Percentiles rank a stretch among this genome's conserved stretches.
These are phyloP conservation scores for Termitomyces sp. DNA, from an alignment of 1,284 basidiomycete species.

Conservation along the genomic window DNA sequence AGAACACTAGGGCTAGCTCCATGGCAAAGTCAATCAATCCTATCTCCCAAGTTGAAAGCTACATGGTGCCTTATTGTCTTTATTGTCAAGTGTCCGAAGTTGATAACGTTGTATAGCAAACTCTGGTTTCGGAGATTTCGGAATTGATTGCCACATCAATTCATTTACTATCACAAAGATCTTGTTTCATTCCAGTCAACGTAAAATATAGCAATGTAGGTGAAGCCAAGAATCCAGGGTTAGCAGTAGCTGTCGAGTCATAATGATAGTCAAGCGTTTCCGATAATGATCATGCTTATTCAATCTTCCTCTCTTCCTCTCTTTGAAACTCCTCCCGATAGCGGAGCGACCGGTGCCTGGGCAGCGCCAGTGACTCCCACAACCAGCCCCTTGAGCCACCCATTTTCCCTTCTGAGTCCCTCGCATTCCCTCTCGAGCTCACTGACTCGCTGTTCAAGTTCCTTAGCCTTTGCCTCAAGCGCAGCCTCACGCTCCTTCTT, in stretches of 20 bases:
- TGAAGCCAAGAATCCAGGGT: background rate
- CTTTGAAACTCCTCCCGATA: slow-evolving; percentile 18
- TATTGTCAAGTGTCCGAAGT: background rate
- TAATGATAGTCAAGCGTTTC: slow-evolving; percentile 6
- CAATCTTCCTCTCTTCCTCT: background rate
- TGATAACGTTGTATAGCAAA: background rate
- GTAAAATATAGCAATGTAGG: too few relatives aligned
- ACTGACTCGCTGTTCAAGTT: slow-evolving; percentile 79
- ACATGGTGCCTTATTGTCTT: too few relatives aligned
- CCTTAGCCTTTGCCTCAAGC: slow-evolving; percentile 84
- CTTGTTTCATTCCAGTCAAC: background rate
- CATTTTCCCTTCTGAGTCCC: slow-evolving; percentile 87
- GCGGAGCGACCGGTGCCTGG: slow-evolving; percentile 24
- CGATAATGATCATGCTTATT: background rate
- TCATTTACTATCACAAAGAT: background rate
- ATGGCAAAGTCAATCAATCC: too few relatives aligned
- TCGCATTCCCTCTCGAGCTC: slow-evolving; percentile 91
- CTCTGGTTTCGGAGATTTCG: too few relatives aligned
- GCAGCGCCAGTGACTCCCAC: slow-evolving; percentile 79
- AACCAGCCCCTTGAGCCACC: slow-evolving; percentile 90
- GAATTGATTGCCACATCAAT: background rate
- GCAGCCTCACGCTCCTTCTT: slow-evolving; percentile 98
- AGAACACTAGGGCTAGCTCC: too few relatives aligned
- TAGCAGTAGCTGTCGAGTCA: background rate
- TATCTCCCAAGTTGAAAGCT: too few relatives aligned